Base-by-base conservation (phyloP, 768 basidiomycete genomes). In the Tephrocybe sp. region DNA sequence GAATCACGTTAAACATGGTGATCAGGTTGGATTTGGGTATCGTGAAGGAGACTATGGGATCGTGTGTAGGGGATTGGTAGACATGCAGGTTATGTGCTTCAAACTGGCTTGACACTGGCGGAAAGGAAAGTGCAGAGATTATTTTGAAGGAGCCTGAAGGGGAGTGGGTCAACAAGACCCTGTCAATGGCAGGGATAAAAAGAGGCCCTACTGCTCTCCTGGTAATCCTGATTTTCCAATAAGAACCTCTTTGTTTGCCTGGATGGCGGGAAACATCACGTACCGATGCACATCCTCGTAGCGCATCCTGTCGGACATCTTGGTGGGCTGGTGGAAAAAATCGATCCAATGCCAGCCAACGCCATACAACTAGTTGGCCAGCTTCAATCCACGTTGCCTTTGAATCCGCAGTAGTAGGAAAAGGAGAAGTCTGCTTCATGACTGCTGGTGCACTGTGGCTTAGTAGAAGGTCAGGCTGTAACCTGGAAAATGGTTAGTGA, bases 261-360 rank as follows among this genome's bases (percentile, higher is more conserved):
- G 32, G 1, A 34, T 9, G 10, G n/a, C n/a, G n/a, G n/a, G n/a
- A 36, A 43, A 20, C 18, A 26, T 3, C 6, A 66, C 82, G 26
- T 66, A 89, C 87, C 43, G 83, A 82, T 42, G 79, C 75, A 54
- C 81, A 82, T 17, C 85, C 85, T 54, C 81, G 71, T 58, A 83
- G 69, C 20, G 75, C 64, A 32, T 62, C 69, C 39, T 59, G 71
- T 46, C 36, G 62, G 25, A 51, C 57, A 51, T 59, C 67, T 53
- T 56, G 70, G 43, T 59, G 55, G n/a, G 55, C 62, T 1, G 75
- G 71, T 1, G 84, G 83, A 58, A 88, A 85, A 64, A 84, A 90
- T 12, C 87, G 76, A 54, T 82, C 67, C 18, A 84, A 67, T 4
- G 79, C 77, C 25, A 90, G 69, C 88, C 88, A 90, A 28, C 74